A percentile compares a stretch with the other conserved stretches of the same genome.
phyloP scores from a whole-genome alignment of 768 basidiomycete genomes.

The Leccinum subgranulosum region DNA sequence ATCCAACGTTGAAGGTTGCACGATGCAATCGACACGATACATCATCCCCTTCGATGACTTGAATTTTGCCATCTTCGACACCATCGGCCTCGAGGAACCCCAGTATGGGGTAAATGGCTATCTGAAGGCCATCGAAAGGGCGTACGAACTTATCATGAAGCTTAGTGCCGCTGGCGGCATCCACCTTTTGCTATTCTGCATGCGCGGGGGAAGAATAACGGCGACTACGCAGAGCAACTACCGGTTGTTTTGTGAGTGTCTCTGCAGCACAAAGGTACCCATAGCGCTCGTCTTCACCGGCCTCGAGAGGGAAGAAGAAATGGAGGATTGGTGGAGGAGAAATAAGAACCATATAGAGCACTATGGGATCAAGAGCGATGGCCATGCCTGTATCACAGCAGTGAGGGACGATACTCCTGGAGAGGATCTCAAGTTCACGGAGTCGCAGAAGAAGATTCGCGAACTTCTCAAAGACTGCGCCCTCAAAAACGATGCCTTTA shows the following conservation, averaged over 20 bases:
- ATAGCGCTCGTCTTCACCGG: conserved; percentile 40
- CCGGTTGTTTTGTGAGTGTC: conserved; percentile 36
- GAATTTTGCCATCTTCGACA: conserved; percentile 30
- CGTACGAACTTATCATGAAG: conserved; percentile 31
- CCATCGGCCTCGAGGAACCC: conserved; percentile 35
- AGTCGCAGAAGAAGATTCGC: conserved; percentile 22
- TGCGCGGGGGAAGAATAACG: conserved; percentile 39
- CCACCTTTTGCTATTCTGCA: conserved; percentile 41
- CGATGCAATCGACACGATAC: conserved; percentile 32
- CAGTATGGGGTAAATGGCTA: conserved; percentile 28
- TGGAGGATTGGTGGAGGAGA: conserved; percentile 36
- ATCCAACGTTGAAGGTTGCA: conserved; percentile 32
- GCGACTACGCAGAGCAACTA: conserved; percentile 38
- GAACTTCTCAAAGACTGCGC: conserved; percentile 18
- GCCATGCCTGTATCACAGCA: conserved; percentile 31
- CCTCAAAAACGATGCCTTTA: conserved; percentile 9
- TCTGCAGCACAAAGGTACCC: conserved; percentile 38
- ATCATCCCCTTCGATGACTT: conserved; percentile 18
- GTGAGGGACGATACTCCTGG: conserved; percentile 21
- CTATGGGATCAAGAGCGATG: conserved; percentile 27
- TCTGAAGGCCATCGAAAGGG: conserved; percentile 26
- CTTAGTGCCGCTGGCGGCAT: conserved; percentile 34
- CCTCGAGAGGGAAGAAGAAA: conserved; percentile 32
- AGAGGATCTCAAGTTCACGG: conserved; percentile 20
- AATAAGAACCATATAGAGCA: conserved; percentile 22